Evolutionary conservation across 345 rosid species (phyloP).

Genomic region (Eucalyptus regnans): DNA sequence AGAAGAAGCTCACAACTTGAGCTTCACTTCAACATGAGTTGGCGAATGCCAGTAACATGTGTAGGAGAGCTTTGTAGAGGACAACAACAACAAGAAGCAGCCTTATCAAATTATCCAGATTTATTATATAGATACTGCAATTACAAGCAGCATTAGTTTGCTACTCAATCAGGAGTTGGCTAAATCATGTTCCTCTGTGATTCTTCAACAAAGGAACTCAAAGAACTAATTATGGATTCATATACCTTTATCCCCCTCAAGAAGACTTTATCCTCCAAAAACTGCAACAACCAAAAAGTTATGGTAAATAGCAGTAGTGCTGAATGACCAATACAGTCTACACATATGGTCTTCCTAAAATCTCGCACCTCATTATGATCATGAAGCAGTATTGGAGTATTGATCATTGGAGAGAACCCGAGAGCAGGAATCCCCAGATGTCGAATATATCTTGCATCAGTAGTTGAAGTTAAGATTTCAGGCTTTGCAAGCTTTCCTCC

Average conservation of each 20-base stretch:
- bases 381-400: slow-evolving; percentile 74
- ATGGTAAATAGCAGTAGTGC: not conserved
- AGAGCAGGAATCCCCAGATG: slow-evolving; percentile 60
- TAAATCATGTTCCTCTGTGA: slow-evolving; percentile 2
- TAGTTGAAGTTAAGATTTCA: slow-evolving; percentile 82
- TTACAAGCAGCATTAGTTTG: not conserved
- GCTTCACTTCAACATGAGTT: not conserved
- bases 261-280: slow-evolving; percentile 56
- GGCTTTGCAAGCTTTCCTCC: slow-evolving; percentile 80
- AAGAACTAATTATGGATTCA: slow-evolving; percentile 51
- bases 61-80: not conserved
- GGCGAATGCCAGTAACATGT: not conserved
- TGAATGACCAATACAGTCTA: not conserved
- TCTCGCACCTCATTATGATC: slow-evolving; percentile 77
- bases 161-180: not conserved
- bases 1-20: not conserved
- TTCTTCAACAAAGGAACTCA: slow-evolving; percentile 52
- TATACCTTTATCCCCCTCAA: slow-evolving; percentile 73
- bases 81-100: not conserved
- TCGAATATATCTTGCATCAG: slow-evolving; percentile 68
- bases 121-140: not conserved
- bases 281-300: slow-evolving; percentile 19
- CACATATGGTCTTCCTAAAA: not conserved
- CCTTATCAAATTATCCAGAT: not conserved
- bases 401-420: slow-evolving; percentile 84